Evolutionary conservation across 768 basidiomycete genomes (phyloP), one percentile per base, ranked within the genome.

Genomic region (Amanita polypyramis): DNA sequence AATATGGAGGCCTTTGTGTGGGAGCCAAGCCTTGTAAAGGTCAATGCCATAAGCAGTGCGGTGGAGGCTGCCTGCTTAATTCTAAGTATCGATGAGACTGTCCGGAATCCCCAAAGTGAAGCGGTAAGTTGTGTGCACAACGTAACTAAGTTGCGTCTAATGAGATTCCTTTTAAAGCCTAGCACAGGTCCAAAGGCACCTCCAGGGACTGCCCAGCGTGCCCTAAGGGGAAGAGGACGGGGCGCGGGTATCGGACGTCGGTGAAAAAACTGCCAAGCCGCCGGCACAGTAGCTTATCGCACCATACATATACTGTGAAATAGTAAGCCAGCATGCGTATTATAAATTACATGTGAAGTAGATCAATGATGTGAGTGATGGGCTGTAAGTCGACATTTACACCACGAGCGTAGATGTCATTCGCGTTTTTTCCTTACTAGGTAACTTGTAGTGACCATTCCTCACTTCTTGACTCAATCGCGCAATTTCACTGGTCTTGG

Each of bases 1-100:
- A 99, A 98, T 66, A 83, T 98, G 83, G 90, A 91, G 45, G 86
- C 89, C 38, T 99, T 98, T 59, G 95, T 99, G 6, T 98, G 96
- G 95, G 96, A 98, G 62, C 95, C 96, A 12, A 85, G 85, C 53
- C 72, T 98, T 51, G 89, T 98, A 58, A 99, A 98, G 70, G 67
- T 82, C 39, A 99, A 99, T 59, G 96, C 96, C 19, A 82, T 99
- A 59, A 85, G 81, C 63, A 95, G 94, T 59, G 96, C 96, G 4
- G 75, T 89, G 8, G 96, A 99, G 66, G 96, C 96, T 8, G 95
- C 96, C 9, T 97, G 89, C 65, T 65, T 99, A 62, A 91, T 98
- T 56, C 68, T 99, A 49, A 93, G 89, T 54, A 89, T 99, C 2
- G 96, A 99, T 59, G 96, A 99, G 72, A 99, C 96, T 4, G 93